A percentile compares a stretch with the other conserved stretches of the same genome.
Conservation (phyloP, 768 basidiomycete genomes). For the Coprinopsis cinerea region DNA sequence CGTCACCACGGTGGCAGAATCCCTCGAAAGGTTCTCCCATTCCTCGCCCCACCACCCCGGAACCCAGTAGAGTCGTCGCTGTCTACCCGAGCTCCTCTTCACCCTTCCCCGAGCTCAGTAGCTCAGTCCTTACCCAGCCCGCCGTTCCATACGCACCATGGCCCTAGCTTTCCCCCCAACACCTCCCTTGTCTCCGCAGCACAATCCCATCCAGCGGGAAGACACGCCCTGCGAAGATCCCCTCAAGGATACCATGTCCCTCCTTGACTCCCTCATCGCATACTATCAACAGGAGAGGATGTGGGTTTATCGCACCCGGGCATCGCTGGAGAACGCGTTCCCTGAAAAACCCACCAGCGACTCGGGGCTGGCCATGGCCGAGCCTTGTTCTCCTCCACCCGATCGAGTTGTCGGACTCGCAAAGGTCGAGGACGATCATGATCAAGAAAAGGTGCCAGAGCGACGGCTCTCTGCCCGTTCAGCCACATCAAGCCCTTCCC, state of each 20-base stretch:
- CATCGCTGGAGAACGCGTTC: constrained; percentile 44
- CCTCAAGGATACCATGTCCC: constrained; percentile 43
- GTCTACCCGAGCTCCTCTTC: no score
- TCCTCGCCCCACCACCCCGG: no score
- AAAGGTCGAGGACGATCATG: neutral
- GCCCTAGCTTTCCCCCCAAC: constrained; percentile 23
- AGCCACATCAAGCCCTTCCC: constrained; percentile 19
- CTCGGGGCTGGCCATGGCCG: no score
- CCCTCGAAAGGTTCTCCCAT: no score
- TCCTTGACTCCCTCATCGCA: constrained; percentile 57
- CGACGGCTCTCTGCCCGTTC: constrained; percentile 3
- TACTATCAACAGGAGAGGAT: constrained; percentile 69
- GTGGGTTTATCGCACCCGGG: constrained; percentile 66
- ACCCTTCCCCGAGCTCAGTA: no score
- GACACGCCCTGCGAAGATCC: constrained; percentile 21
- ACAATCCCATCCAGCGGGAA: constrained; percentile 18
- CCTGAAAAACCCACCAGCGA: constrained; percentile 17
- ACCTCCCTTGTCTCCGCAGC: constrained; percentile 30
- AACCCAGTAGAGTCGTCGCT: no score
- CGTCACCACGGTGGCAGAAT: no score
- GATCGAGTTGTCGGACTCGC: neutral
- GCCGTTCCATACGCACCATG: constrained; percentile 14
- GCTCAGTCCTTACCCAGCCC: no score
- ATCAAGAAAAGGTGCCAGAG: neutral
- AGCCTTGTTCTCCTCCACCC: constrained; percentile 1